phyloP scores from a whole-genome alignment of 441 rosid species.

The Pelargonium australe region DNA sequence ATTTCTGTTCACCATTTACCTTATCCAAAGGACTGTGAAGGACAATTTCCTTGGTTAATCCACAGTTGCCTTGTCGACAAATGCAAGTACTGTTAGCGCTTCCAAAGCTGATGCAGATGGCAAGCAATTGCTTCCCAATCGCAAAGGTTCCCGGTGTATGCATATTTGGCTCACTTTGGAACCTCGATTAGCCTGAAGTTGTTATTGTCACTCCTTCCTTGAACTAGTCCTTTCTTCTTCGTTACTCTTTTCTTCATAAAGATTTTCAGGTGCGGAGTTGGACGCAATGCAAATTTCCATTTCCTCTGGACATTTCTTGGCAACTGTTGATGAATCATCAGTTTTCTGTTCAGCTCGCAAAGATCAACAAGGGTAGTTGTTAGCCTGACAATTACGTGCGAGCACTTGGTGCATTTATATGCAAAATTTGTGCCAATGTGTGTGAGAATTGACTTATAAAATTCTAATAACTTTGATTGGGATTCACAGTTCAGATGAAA shows the following conservation, averaged over 20 bases:
- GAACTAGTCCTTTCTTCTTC: background rate
- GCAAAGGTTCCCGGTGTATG: background rate
- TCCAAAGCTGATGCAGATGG: background rate
- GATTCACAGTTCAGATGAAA: background rate
- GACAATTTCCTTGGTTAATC: too few species aligned
- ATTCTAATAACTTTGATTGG: too few species aligned
- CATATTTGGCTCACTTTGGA: background rate
- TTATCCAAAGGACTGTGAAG: too few species aligned
- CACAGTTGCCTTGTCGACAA: too few species aligned
- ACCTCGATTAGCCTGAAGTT: background rate
- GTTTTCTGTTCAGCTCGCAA: constrained; percentile 11
- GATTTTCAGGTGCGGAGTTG: constrained; percentile 5
- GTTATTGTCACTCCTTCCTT: background rate
- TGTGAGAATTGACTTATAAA: too few species aligned
- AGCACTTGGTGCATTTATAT: too few species aligned
- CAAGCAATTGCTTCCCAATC: too few species aligned
- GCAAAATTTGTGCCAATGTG: too few species aligned
- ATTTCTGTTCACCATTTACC: too few species aligned
- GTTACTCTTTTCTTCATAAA: background rate
- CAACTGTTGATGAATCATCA: background rate
- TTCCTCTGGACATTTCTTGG: background rate
- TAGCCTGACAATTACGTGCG: background rate
- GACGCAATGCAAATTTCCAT: constrained; percentile 3
- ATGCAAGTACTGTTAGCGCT: background rate
- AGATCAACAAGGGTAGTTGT: background rate